These are phyloP conservation scores for Cordyceps cateniannulata DNA, from an alignment of 2,329 filamentous ascomycete genomes.

Conservation along the genomic window DNA sequence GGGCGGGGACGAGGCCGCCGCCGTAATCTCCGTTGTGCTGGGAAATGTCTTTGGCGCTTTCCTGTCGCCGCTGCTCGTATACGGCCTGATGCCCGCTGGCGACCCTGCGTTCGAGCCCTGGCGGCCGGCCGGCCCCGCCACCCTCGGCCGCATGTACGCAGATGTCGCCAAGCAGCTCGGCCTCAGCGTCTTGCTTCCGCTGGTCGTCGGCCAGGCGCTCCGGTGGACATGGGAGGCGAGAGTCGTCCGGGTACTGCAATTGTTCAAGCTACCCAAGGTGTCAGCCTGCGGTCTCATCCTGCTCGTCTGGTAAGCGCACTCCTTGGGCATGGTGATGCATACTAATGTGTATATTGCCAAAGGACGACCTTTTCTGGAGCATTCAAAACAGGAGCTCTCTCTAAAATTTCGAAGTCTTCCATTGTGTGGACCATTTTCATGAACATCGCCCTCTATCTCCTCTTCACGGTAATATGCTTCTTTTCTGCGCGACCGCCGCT, in stretches of 20 bases:
- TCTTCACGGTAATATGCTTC: constrained; percentile 59
- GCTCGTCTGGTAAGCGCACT: constrained; percentile 38
- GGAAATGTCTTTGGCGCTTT: constrained; percentile 66
- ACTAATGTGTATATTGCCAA: constrained; percentile 35
- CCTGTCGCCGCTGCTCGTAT: constrained; percentile 56
- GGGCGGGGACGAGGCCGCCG: constrained; percentile 59
- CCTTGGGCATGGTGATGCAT: too few species aligned
- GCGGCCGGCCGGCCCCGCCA: constrained; percentile 44
- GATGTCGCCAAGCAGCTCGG: constrained; percentile 63
- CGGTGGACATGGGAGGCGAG: constrained; percentile 43
- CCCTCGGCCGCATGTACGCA: constrained; percentile 56
- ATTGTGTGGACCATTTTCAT: constrained; percentile 63
- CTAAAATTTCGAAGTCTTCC: constrained; percentile 50
- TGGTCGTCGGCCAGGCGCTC: constrained; percentile 54
- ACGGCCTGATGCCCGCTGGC: constrained; percentile 48
- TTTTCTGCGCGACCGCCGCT: constrained; percentile 38
- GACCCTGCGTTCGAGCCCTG: constrained; percentile 49
- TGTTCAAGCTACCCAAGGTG: constrained; percentile 44
- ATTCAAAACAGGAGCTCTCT: constrained; percentile 58
- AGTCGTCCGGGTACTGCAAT: constrained; percentile 47
- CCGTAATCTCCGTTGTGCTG: constrained; percentile 62
- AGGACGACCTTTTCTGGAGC: constrained; percentile 64
- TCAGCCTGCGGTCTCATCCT: constrained; percentile 42
- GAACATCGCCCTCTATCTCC: constrained; percentile 54
- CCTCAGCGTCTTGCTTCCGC: constrained; percentile 58